A percentile compares a stretch with the other conserved stretches of the same genome.
phyloP scores from a whole-genome alignment of 2,329 filamentous ascomycete genomes.

The Coniochaeta prunicola region DNA sequence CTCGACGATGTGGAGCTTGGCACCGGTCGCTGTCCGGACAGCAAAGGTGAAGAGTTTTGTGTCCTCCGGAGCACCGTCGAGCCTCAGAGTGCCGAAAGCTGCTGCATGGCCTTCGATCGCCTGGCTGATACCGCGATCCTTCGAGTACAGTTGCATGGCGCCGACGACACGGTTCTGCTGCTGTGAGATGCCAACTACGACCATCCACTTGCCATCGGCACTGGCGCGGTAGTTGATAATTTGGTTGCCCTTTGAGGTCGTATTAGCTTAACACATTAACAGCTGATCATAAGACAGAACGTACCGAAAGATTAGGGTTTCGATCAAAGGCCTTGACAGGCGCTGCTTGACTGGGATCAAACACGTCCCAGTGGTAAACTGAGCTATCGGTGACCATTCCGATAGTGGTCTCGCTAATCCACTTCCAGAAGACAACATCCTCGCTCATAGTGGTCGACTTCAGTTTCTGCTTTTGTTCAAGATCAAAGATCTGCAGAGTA shows the following conservation, averaged over 20 bases:
- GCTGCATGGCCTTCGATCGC: constrained; percentile 96
- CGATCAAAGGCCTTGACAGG: constrained; percentile 93
- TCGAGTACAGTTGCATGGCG: constrained; percentile 95
- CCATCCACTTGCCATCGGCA: constrained; percentile 96
- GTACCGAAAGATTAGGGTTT: constrained; percentile 78
- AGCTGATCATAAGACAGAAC: constrained; percentile 23
- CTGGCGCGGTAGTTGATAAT: constrained; percentile 99
- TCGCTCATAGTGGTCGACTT: constrained; percentile 96
- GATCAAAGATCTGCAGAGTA: constrained; percentile 96
- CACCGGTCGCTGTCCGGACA: constrained; percentile 79
- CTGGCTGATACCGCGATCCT: constrained; percentile 93
- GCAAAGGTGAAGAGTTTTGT: constrained; percentile 97
- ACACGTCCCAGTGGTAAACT: constrained; percentile 97
- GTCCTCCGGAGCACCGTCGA: constrained; percentile 83
- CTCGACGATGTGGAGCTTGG: constrained; percentile 96
- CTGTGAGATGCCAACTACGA: constrained; percentile 90
- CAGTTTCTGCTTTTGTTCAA: constrained; percentile 86
- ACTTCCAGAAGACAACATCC: constrained; percentile 99
- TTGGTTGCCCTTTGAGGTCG: constrained; percentile 68
- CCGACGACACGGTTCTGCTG: constrained; percentile 90
- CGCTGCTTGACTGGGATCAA: constrained; percentile 69
- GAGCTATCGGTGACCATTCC: constrained; percentile 86
- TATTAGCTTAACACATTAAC: not conserved
- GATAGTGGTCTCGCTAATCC: constrained; percentile 84
- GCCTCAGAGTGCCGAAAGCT: constrained; percentile 79